Conservation (phyloP, 2,329 filamentous ascomycete genomes). For the Emmonsia crescens region DNA sequence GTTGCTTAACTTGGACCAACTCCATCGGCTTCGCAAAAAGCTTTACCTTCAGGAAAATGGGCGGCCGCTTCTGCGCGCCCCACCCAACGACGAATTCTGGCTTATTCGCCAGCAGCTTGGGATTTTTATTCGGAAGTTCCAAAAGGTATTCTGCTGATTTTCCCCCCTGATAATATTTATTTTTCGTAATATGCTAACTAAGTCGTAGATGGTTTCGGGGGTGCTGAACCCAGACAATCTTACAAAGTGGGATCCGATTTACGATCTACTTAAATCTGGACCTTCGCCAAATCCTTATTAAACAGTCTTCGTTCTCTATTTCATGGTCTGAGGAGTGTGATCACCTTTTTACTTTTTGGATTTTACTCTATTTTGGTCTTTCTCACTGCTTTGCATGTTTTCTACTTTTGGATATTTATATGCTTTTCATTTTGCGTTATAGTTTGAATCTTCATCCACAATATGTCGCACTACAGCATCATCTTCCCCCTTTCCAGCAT, state of each 20-base stretch:
- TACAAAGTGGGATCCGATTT: background rate
- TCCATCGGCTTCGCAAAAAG: conserved; percentile 6
- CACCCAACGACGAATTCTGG: background rate
- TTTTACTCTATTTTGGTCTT: no score
- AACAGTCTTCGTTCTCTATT: background rate
- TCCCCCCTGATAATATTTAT: background rate
- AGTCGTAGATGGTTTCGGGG: background rate
- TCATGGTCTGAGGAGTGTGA: background rate
- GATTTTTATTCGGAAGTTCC: background rate
- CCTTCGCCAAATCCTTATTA: background rate
- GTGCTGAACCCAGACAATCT: background rate
- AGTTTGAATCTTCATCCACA: background rate
- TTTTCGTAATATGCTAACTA: background rate
- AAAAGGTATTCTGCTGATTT: background rate
- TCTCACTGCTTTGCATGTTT: background rate
- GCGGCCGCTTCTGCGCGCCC: background rate
- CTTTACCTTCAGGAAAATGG: background rate
- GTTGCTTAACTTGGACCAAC: background rate
- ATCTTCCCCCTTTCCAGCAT: no score
- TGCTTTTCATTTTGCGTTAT: background rate
- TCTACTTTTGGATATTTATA: background rate
- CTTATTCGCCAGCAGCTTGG: background rate
- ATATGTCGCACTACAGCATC: background rate
- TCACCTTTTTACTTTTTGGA: background rate
- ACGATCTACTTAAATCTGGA: background rate